phyloP scores from a whole-genome alignment of 192 early-diverging fungal genomes.

The Coemansia sp. region DNA sequence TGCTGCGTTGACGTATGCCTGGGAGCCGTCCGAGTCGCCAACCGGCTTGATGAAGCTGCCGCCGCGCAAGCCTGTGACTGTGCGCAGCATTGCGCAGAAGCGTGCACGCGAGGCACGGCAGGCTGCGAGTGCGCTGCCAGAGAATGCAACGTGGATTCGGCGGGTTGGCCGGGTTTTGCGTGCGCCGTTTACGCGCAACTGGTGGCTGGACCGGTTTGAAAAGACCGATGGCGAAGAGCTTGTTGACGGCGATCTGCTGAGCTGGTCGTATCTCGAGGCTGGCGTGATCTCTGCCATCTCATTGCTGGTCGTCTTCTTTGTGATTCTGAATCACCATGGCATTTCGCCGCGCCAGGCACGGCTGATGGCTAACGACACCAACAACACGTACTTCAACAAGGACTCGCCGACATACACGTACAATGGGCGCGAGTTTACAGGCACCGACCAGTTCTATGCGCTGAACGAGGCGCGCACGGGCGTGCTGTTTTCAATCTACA shows the following conservation, averaged over 20 bases:
- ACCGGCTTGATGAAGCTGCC: slow-evolving; percentile 82
- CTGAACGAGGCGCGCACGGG: slow-evolving; percentile 77
- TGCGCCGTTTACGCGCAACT: slow-evolving; percentile 57
- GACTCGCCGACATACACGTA: slow-evolving; percentile 51
- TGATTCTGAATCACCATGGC: slow-evolving; percentile 67
- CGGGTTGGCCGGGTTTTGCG: slow-evolving; percentile 32
- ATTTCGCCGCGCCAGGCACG: slow-evolving; percentile 65
- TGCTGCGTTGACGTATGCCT: slow-evolving; percentile 84
- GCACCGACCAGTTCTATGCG: slow-evolving; percentile 62
- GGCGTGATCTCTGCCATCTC: slow-evolving; percentile 79
- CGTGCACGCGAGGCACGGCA: slow-evolving; percentile 59
- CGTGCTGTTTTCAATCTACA: slow-evolving; percentile 68
- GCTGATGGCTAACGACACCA: slow-evolving; percentile 56
- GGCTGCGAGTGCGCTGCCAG: slow-evolving; percentile 19
- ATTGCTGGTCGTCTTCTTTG: slow-evolving; percentile 73
- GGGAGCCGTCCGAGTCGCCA: slow-evolving; percentile 80
- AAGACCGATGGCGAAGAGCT: slow-evolving; percentile 79
- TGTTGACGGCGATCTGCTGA: slow-evolving; percentile 78
- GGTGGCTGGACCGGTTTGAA: slow-evolving; percentile 68
- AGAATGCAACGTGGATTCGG: slow-evolving; percentile 4
- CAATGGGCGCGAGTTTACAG: slow-evolving; percentile 52
- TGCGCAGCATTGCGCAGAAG: slow-evolving; percentile 69
- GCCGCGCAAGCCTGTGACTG: slow-evolving; percentile 87
- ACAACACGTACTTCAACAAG: slow-evolving; percentile 48
- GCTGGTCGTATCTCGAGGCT: slow-evolving; percentile 85